phyloP scores from a whole-genome alignment of 352 stramenopile species.

The Globisporangium iwayamae region DNA sequence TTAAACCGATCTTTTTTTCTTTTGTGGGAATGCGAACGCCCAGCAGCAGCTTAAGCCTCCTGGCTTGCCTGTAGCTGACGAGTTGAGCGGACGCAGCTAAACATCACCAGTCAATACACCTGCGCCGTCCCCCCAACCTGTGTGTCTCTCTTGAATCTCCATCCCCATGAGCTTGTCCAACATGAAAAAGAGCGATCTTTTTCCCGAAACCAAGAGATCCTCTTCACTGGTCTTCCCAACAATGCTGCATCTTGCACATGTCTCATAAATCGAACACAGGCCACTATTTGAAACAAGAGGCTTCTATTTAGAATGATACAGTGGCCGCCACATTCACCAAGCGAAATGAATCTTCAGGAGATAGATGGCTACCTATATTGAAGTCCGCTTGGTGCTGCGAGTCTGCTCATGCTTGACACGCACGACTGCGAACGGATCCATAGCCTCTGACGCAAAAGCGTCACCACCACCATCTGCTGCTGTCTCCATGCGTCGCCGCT shows the following conservation, averaged over 20 bases:
- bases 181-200: neutral
- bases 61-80: neutral
- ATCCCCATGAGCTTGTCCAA: neutral
- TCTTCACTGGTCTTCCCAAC: neutral
- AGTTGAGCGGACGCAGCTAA: constrained; percentile 7
- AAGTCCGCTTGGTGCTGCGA: neutral
- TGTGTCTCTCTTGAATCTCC: neutral
- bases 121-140: neutral
- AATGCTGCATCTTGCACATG: neutral
- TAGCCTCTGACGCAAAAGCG: neutral
- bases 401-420: constrained; percentile 13
- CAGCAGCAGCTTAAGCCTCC: neutral
- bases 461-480: neutral
- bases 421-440: neutral
- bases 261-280: neutral
- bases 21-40: constrained; percentile 1
- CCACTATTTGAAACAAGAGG: neutral
- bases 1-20: constrained; percentile 2
- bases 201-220: neutral
- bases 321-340: neutral
- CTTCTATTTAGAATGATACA: neutral
- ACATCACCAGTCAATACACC: constrained; percentile 1
- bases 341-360: neutral
- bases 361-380: neutral
- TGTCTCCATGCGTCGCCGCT: constrained; percentile 27